phyloP scores from a whole-genome alignment of 2,329 filamentous ascomycete species.

The Trichoderma harzianum region DNA sequence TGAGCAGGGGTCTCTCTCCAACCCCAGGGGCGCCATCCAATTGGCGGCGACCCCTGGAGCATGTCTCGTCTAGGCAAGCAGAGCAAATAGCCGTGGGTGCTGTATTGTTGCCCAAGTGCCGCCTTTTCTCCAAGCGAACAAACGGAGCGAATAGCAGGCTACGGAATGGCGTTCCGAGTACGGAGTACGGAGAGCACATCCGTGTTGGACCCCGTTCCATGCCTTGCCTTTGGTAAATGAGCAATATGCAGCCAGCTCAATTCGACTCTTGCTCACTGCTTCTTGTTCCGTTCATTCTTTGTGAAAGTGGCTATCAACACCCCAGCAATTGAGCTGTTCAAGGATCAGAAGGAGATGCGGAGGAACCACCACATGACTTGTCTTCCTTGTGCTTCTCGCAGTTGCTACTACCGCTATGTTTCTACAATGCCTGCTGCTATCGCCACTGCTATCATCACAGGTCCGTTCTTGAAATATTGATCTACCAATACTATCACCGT shows the following conservation, averaged over 20 bases:
- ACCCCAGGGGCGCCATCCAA: conserved; percentile 16
- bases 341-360: neutral
- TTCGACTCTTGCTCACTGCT: neutral
- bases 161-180: neutral
- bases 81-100: neutral
- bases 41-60: conserved; percentile 15
- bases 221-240: neutral
- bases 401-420: neutral
- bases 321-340: neutral
- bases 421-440: neutral
- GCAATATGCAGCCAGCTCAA: neutral
- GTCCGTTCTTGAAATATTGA: neutral
- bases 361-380: neutral
- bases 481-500: neutral
- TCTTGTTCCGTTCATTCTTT: neutral
- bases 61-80: conserved; percentile 20
- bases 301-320: neutral
- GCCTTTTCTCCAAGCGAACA: conserved; percentile 1
- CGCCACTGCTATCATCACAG: neutral
- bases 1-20: conserved; percentile 13
- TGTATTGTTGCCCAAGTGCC: conserved; percentile 15
- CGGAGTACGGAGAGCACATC: neutral
- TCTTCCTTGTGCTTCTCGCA: neutral
- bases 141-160: conserved; percentile 7
- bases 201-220: neutral